Conservation (phyloP, 768 basidiomycete species). For the Mycena albidolilacea region DNA sequence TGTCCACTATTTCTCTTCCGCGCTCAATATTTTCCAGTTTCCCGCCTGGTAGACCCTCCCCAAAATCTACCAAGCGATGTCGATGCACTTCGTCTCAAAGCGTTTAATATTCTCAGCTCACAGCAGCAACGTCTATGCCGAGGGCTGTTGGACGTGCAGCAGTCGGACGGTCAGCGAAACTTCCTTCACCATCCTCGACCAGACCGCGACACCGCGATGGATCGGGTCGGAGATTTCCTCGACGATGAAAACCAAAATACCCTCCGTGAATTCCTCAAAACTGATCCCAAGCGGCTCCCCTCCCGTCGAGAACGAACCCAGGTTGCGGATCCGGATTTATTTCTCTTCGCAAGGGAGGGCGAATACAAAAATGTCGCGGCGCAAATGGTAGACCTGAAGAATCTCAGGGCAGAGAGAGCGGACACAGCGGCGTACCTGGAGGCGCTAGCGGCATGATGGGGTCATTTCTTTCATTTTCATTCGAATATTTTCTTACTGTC, state of each 20-base stretch:
- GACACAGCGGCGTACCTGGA: neutral
- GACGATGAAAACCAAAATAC: neutral
- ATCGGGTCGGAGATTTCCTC: neutral
- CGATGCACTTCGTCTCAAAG: slow-evolving; percentile 6
- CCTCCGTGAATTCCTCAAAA: neutral
- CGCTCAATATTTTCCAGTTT: slow-evolving; percentile 22
- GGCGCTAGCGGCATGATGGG: slow-evolving; percentile 5
- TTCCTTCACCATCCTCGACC: slow-evolving; percentile 10
- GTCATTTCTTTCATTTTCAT: neutral
- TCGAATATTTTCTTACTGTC: neutral
- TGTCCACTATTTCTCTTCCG: slow-evolving; percentile 25
- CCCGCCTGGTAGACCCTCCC: neutral
- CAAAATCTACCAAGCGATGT: neutral
- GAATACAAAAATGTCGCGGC: neutral
- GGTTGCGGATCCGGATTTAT: neutral
- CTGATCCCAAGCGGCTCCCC: neutral
- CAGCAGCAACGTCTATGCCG: slow-evolving; percentile 9
- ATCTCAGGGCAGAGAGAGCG: slow-evolving; percentile 4
- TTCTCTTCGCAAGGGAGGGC: neutral
- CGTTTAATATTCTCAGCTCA: slow-evolving; percentile 4
- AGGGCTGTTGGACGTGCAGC: neutral
- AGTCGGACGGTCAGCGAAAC: neutral
- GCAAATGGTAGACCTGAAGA: neutral
- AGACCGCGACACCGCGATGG: slow-evolving; percentile 21
- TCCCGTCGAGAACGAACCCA: slow-evolving; percentile 6